Base-by-base conservation (phyloP, 345 rosid species). In the Trapa bicornis region DNA sequence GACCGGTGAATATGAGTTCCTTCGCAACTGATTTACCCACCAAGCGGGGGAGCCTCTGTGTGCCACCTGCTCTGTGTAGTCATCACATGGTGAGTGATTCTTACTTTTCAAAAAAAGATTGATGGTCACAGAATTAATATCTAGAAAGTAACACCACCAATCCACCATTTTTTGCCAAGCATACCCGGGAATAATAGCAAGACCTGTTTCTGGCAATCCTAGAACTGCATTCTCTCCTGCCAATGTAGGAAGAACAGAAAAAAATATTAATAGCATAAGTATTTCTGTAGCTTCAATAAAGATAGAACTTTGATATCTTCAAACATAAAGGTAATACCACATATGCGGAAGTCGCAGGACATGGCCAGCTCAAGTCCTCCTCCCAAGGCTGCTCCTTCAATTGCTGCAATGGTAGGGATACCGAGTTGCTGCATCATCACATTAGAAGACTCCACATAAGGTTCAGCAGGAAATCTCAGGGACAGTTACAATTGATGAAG, bases 291-390 rank as follows among this genome's bases (percentile, higher is more conserved):
- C 63, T 54, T 54, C 60, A 6, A 6, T 5, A 22, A 54, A 22
- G 60, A 7, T n/a, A 35, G 33, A 54, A 54, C 60, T 22, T 33
- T 35, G 37, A 32, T 32, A 58, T 32, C 35, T 58, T 3, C 8
- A 54, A 17, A 22, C 60, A 45, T 64, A 66, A 61, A 48, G 70
- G 64, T 65, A 65, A 68, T 81, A 93, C 98, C 98, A 47, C 92
- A 90, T 68, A 93, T 70, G 56, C 97, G 88, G 74, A 90, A 89
- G 83, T 93, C 98, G 73, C 97, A 90, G 54, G 96, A 80, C 66
- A 88, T 77, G 71, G 97, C 98, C 97, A 93, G 76, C 82, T 90
- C 97, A 70, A 93, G 94, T 79, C 98, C 98, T 80, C 95, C 98
- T 71, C 98, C 98, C 67, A 93, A 42, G 62, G 97, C 98, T 13